phyloP scores from a whole-genome alignment of 2,329 filamentous ascomycete species.

The Apiospora aurea region DNA sequence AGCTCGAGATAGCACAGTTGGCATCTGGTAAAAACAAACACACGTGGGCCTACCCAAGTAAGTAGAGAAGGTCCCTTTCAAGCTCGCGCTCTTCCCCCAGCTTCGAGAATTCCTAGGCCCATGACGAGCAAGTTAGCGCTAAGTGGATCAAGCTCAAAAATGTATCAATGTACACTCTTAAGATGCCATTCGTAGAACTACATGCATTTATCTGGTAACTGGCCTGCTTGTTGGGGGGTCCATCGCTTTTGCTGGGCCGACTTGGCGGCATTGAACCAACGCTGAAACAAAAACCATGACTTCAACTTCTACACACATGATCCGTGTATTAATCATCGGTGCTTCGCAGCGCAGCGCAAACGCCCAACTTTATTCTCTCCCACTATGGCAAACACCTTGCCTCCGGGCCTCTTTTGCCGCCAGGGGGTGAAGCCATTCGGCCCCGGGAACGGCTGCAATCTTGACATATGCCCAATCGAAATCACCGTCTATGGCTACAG shows the following conservation, averaged over 20 bases:
- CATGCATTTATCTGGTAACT: too few species aligned
- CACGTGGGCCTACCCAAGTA: neutral
- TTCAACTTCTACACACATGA: too few species aligned
- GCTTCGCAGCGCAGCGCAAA: too few species aligned
- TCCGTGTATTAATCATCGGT: too few species aligned
- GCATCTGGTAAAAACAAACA: neutral
- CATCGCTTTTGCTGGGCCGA: too few species aligned
- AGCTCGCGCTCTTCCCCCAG: neutral
- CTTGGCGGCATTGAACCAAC: too few species aligned
- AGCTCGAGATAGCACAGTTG: too few species aligned
- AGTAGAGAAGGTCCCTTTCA: neutral
- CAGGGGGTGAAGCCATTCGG: constrained; percentile 45
- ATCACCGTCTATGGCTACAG: constrained; percentile 55
- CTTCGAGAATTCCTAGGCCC: neutral
- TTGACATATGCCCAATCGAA: constrained; percentile 54
- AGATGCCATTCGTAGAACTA: too few species aligned
- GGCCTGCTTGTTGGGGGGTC: too few species aligned
- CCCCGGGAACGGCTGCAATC: constrained; percentile 56
- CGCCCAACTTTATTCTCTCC: too few species aligned
- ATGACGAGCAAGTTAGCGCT: neutral
- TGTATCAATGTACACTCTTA: too few species aligned
- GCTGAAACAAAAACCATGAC: too few species aligned
- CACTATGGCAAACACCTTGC: neutral
- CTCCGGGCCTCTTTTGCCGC: neutral
- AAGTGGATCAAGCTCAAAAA: neutral